A percentile compares a stretch with the other conserved stretches of the same genome.
Conservation (phyloP, 495 filamentous ascomycete species). For the Usnea hakonensis region DNA sequence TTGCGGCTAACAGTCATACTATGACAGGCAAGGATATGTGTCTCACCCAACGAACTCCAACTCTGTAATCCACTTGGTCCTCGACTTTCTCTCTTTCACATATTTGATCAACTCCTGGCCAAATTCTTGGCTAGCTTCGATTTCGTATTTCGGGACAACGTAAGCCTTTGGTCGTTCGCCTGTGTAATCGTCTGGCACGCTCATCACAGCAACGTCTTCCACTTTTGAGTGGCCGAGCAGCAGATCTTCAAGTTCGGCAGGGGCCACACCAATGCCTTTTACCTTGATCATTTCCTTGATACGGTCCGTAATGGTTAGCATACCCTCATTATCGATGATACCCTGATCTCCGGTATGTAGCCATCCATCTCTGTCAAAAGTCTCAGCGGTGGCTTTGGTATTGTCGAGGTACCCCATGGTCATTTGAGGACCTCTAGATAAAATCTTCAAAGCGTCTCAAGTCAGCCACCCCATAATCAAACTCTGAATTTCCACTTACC, state of each 20-base stretch:
- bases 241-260: slow-evolving; percentile 61
- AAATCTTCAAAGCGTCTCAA: slow-evolving; percentile 25
- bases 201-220: slow-evolving; percentile 53
- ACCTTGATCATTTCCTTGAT: slow-evolving; percentile 76
- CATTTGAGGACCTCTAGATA: slow-evolving; percentile 47
- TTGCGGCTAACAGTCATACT: not conserved
- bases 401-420: slow-evolving; percentile 54
- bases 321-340: slow-evolving; percentile 42
- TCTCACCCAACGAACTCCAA: slow-evolving; percentile 45
- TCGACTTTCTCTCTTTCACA: slow-evolving; percentile 53
- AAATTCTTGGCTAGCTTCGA: slow-evolving; percentile 25
- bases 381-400: slow-evolving; percentile 48
- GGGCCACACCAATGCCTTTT: slow-evolving; percentile 62
- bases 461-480: not conserved
- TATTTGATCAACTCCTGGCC: slow-evolving; percentile 42
- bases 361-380: slow-evolving; percentile 53
- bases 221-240: slow-evolving; percentile 50
- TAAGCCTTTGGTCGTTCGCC: slow-evolving; percentile 62
- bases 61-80: slow-evolving; percentile 60
- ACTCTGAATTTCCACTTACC: slow-evolving; percentile 17
- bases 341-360: slow-evolving; percentile 65
- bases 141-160: slow-evolving; percentile 42
- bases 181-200: slow-evolving; percentile 49
- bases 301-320: slow-evolving; percentile 56
- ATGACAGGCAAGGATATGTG: not conserved